Percentiles rank a stretch among this genome's conserved stretches.
Evolutionary conservation across 306 rosid species (phyloP).

Genomic region (Heteromeles arbutifolia): DNA sequence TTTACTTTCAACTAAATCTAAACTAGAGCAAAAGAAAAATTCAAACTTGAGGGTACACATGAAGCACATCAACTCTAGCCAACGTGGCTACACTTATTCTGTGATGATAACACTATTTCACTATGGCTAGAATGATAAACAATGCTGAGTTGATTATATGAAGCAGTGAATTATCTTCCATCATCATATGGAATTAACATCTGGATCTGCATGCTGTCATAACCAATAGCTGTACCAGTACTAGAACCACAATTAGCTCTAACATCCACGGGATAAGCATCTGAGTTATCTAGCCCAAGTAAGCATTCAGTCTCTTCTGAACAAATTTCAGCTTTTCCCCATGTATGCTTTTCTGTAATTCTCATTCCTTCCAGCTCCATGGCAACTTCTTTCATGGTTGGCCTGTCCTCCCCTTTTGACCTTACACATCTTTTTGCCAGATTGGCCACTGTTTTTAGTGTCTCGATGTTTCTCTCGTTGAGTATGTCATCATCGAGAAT

Average conservation of each 20-base stretch:
- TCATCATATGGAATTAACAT: neutral
- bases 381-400: neutral
- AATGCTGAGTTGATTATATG: neutral
- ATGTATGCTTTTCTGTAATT: neutral
- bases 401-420: conserved; percentile 2
- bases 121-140: neutral
- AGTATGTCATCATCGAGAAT: neutral
- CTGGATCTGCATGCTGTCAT: conserved; percentile 3
- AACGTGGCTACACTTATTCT: neutral
- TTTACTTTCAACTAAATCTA: too few relatives aligned
- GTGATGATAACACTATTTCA: neutral
- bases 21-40: too few relatives aligned
- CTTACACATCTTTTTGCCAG: neutral
- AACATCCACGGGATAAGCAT: neutral
- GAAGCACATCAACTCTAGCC: accelerated
- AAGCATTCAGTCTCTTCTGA: neutral
- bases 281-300: neutral
- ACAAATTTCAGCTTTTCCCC: neutral
- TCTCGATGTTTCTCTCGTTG: neutral
- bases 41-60: neutral
- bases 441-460: neutral
- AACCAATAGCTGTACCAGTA: neutral
- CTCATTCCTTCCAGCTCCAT: conserved; percentile 8
- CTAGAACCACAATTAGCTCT: neutral
- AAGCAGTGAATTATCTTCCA: neutral